A percentile compares a stretch with the other conserved stretches of the same genome.
Evolutionary conservation across 352 stramenopile species (phyloP).

Genomic region (Albugo candida): DNA sequence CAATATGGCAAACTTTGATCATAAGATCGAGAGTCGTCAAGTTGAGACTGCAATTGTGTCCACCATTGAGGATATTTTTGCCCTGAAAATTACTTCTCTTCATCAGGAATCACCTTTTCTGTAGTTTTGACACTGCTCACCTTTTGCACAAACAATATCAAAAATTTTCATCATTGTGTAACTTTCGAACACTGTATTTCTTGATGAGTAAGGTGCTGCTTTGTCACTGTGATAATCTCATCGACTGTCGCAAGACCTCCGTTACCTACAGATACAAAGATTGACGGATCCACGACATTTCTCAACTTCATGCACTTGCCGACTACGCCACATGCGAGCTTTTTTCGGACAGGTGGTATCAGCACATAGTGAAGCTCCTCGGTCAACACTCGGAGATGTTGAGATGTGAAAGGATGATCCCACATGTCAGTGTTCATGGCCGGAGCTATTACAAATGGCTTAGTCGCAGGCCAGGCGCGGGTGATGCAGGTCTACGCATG

Average conservation of each 20-base stretch:
- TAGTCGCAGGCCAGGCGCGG: constrained; percentile 84
- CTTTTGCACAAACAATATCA: no score
- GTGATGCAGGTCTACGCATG: constrained; percentile 71
- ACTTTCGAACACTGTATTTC: no score
- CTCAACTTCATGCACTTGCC: constrained; percentile 17
- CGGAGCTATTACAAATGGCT: constrained; percentile 85
- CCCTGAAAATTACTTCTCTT: constrained; percentile 32
- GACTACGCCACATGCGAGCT: constrained; percentile 86
- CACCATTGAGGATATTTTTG: constrained; percentile 47
- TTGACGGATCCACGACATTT: no score
- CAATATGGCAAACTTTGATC: constrained; percentile 42
- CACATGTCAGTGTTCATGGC: constrained; percentile 99
- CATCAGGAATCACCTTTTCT: constrained; percentile 16
- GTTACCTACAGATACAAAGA: constrained; percentile 15
- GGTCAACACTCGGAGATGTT: constrained; percentile 38
- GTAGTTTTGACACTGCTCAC: background rate
- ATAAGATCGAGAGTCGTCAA: constrained; percentile 23
- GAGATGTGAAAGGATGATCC: constrained; percentile 83
- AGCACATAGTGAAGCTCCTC: constrained; percentile 49
- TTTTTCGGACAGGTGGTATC: constrained; percentile 80
- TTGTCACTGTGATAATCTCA: no score
- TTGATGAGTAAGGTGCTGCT: no score
- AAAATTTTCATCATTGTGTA: no score
- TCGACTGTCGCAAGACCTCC: constrained; percentile 39
- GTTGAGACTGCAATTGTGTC: constrained; percentile 50